Conservation (phyloP, 1,284 basidiomycete species). For the Erythrobasidium hasegawianum region DNA sequence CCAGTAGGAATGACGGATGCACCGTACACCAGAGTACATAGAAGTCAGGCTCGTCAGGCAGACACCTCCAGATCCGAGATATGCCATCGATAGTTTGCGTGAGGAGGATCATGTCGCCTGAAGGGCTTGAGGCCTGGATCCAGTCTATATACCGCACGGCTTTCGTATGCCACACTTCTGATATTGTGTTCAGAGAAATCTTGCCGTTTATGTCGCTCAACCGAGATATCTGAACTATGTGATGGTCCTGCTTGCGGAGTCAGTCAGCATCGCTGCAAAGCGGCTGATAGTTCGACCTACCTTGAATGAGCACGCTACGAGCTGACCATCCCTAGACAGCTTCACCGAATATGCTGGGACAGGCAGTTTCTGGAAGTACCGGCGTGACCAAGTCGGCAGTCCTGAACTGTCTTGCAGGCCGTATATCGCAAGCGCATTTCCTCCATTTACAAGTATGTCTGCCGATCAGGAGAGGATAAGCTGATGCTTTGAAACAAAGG, state of each 20-base stretch:
- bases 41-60: slow-evolving; percentile 76
- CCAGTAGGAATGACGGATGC: slow-evolving; percentile 54
- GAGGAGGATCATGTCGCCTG: slow-evolving; percentile 56
- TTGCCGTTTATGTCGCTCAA: slow-evolving; percentile 51
- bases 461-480: neutral
- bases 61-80: slow-evolving; percentile 76
- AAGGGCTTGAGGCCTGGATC: slow-evolving; percentile 53
- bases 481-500: neutral
- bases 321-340: too few species aligned
- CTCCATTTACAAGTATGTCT: slow-evolving; percentile 37
- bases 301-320: too few species aligned
- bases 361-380: too few species aligned
- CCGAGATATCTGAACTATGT: slow-evolving; percentile 59
- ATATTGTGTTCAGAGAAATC: neutral
- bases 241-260: slow-evolving; percentile 18
- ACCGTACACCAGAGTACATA: slow-evolving; percentile 77
- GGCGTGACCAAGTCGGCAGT: slow-evolving; percentile 35
- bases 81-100: slow-evolving; percentile 70
- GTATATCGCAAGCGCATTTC: slow-evolving; percentile 35
- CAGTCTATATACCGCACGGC: slow-evolving; percentile 62
- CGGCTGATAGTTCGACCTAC: too few species aligned
- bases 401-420: slow-evolving; percentile 28
- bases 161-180: slow-evolving; percentile 62
- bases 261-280: too few species aligned
- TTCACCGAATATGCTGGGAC: too few species aligned